Base-by-base conservation (phyloP, 352 stramenopile genomes). In the Paralagenidium karlingii region DNA sequence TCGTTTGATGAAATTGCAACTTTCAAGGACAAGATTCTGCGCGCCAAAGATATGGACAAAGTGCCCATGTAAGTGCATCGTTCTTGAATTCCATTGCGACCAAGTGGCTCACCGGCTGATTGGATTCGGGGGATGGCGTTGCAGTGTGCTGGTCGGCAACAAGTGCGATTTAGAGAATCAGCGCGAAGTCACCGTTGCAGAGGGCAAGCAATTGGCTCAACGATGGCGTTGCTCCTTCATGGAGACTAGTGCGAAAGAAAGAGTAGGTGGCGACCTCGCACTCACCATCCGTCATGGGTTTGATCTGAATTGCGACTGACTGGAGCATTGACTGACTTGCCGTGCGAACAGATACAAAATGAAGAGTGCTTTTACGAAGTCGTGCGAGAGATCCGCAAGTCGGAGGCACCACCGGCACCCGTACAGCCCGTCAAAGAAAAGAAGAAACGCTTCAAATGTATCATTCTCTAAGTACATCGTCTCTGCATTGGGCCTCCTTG, bases 1-100 rank as follows among this genome's bases (percentile, higher is more conserved):
- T 88, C 80, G n/a, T 91, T 94, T 41, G 80, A 94, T 39, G 82
- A 94, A 39, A 90, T 94, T 34, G 49, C 68, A 18, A 63, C 63
- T 9, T 90, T 94, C 56, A 91, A 91, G 53, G 78, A 94, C 53
- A 90, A 93, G 55, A 93, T 94, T 33, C 51, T 94, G 36, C 68
- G 82, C 8, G 82, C 82, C 34, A 92, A 94, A 62, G 79, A 92
- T 44, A 75, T 85, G 33, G 75, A 89, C 51, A 84, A 63, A 31
- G 78, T 89, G 22, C 75, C 78, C 32, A 88, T 92, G 68, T 76
- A 46, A 13, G 64, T 51, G 8, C 18, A 40, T 38, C 19, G 3
- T 40, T n/a, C n/a, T 41, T 3, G 36, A 41, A 41, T 7, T 20
- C 36, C 7, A 34, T 3, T 34, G 3, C 27, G 3, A 34, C 8